Conservation (phyloP, 768 basidiomycete genomes). For the Coprinellus micaceus region DNA sequence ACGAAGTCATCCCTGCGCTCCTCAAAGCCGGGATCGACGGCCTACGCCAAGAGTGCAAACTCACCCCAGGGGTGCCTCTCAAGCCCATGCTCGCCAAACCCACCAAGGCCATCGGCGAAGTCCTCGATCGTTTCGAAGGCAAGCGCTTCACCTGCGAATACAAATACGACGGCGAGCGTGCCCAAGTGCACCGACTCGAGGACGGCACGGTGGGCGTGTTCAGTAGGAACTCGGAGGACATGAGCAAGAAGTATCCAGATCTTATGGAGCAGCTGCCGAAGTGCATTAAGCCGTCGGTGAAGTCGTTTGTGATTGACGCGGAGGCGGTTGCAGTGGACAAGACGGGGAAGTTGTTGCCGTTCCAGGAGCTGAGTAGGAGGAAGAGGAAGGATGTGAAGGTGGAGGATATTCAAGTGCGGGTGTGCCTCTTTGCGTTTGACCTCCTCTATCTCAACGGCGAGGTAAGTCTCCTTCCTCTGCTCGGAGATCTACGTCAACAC, state of each 20-base stretch:
- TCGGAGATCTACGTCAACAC: neutral
- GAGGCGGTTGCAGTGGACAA: conserved; percentile 96
- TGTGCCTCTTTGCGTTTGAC: conserved; percentile 96
- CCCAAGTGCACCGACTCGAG: conserved; percentile 84
- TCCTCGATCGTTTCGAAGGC: conserved; percentile 93
- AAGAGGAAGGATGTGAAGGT: conserved; percentile 98
- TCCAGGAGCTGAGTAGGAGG: conserved; percentile 92
- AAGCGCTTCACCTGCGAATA: conserved; percentile 98
- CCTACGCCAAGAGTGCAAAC: conserved; percentile 72
- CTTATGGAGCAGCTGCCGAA: conserved; percentile 92
- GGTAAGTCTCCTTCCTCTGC: conserved; percentile 42
- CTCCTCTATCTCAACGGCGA: conserved; percentile 95
- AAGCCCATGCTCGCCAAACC: conserved; percentile 99
- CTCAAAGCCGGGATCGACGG: conserved; percentile 72
- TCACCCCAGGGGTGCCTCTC: conserved; percentile 92
- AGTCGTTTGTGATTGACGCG: conserved; percentile 91
- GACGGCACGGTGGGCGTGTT: conserved; percentile 88
- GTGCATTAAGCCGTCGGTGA: conserved; percentile 82
- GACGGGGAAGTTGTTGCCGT: conserved; percentile 84
- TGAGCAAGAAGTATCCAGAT: conserved; percentile 99
- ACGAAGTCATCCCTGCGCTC: conserved; percentile 86
- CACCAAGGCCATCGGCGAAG: conserved; percentile 97
- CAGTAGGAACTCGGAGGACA: conserved; percentile 97
- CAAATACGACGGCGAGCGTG: conserved; percentile 98
- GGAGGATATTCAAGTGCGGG: conserved; percentile 95